Base-by-base conservation (phyloP, 2,329 filamentous ascomycete genomes). In the Colletotrichum limetticola region DNA sequence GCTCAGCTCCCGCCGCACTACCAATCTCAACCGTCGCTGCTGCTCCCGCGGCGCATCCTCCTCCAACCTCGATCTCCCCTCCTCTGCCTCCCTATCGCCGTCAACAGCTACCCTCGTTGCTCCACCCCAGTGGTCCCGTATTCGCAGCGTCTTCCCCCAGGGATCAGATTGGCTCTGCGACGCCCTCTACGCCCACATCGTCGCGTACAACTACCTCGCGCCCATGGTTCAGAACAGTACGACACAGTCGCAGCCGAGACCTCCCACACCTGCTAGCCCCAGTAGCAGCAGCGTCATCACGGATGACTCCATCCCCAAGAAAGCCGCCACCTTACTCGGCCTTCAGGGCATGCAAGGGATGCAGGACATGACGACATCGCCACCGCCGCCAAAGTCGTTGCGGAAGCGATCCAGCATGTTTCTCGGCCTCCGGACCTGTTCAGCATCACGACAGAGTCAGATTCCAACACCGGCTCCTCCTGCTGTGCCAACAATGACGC, bases 181-280 rank as follows among this genome's bases (percentile, higher is more conserved):
- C 64, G 87, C 89, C 0, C 79, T 91, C 6, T 91, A 91, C 76
- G 89, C 89, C 0, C 89, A 91, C 76, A 82, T 91, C 9, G 80
- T 91, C 4, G 89, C 87, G 0, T 90, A 89, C 79, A 91, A 90
- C 79, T 91, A 91, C 80, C 82, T 91, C 61, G 81, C 79, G 9
- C 78, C 77, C n/a, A 77, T 82, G 49, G 63, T 63, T 22, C 69
- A 56, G 32, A n/a, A 42, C 66, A 11, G 52, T 67, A 9, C 30
- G 6, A 22, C 57, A 4, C 16, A 19, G 8, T 49, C 22, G 28
- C 24, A 26, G 9, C 58, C 2, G 22, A 46, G 60, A 8, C 60
- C 75, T 19, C 56, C 66, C 61, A 74, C 53, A 32, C 71, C 37
- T n/a, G 64, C 46, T 46, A 75, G 68, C 16, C 67, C 46, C 28